These are phyloP conservation scores for Plasmodium gallinaceum DNA, from an alignment of 169 alveolate genomes.

Conservation along the genomic window DNA sequence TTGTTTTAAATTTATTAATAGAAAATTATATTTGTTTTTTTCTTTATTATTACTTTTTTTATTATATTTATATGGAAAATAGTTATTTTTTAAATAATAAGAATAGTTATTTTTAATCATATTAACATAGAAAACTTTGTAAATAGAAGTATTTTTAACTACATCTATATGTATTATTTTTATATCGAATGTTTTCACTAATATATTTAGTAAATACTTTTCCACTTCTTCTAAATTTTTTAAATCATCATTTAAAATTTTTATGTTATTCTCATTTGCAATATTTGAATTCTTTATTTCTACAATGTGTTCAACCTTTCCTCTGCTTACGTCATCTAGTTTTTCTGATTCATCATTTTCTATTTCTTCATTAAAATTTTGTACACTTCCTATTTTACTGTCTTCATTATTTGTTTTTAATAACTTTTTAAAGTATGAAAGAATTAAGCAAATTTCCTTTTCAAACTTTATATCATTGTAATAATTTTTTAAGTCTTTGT, in stretches of 20 bases:
- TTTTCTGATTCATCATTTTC: not conserved
- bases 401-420: not conserved
- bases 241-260: not conserved
- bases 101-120: conserved; percentile 59
- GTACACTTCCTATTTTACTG: not conserved
- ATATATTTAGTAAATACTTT: not conserved
- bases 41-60: not conserved
- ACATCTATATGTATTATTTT: conserved; percentile 30
- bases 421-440: not conserved
- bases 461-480: conserved; percentile 11
- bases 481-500: conserved; percentile 1
- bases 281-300: not conserved
- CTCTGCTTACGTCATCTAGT: not conserved
- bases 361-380: not conserved
- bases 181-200: not conserved
- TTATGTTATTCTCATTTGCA: not conserved
- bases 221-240: not conserved
- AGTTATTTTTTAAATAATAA: conserved; percentile 65
- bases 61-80: conserved; percentile 35
- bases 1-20: conserved; percentile 24
- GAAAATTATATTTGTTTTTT: not conserved
- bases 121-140: conserved; percentile 39
- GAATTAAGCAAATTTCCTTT: not conserved
- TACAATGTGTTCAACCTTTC: not conserved
- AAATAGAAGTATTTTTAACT: not conserved